Percentiles rank a stretch among this genome's conserved stretches.
These are phyloP conservation scores for Salix arbutifolia DNA, from an alignment of 345 rosid species.

Conservation along the genomic window DNA sequence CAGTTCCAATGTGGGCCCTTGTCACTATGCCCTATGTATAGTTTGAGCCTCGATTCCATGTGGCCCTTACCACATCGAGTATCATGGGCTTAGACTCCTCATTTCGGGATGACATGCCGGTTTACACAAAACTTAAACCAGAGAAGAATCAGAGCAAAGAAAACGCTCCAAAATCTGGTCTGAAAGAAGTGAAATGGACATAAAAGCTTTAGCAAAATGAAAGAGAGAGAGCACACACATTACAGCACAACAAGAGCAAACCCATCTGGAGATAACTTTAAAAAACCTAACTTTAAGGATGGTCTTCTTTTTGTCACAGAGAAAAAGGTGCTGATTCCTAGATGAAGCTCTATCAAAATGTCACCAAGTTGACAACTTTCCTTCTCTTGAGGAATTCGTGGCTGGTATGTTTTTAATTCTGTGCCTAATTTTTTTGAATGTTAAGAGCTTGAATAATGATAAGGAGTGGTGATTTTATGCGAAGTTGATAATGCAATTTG, in stretches of 20 bases:
- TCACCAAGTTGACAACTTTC: slow-evolving; percentile 34
- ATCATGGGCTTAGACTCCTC: neutral
- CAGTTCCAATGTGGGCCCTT: neutral
- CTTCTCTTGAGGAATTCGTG: slow-evolving; percentile 50
- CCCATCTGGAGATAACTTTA: slow-evolving; percentile 11
- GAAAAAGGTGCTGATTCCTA: slow-evolving; percentile 77
- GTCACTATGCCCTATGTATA: neutral
- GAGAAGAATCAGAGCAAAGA: neutral
- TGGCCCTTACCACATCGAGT: neutral
- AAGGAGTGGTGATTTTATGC: neutral
- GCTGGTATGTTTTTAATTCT: slow-evolving; percentile 37
- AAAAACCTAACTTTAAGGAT: neutral
- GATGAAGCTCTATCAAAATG: slow-evolving; percentile 64
- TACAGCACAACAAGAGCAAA: slow-evolving; percentile 40
- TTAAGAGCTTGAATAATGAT: neutral
- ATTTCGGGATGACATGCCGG: neutral
- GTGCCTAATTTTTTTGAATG: neutral
- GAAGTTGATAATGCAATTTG: neutral
- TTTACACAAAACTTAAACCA: neutral
- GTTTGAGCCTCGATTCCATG: neutral
- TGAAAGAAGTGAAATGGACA: slow-evolving; percentile 38
- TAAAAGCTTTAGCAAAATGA: slow-evolving; percentile 70
- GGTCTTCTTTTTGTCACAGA: slow-evolving; percentile 42
- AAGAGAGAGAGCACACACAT: slow-evolving; percentile 73
- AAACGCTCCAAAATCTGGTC: neutral